Percentiles rank a stretch among this genome's conserved stretches.
phyloP scores from a whole-genome alignment of 2,329 filamentous ascomycete species.

The Fusarium scirpi region DNA sequence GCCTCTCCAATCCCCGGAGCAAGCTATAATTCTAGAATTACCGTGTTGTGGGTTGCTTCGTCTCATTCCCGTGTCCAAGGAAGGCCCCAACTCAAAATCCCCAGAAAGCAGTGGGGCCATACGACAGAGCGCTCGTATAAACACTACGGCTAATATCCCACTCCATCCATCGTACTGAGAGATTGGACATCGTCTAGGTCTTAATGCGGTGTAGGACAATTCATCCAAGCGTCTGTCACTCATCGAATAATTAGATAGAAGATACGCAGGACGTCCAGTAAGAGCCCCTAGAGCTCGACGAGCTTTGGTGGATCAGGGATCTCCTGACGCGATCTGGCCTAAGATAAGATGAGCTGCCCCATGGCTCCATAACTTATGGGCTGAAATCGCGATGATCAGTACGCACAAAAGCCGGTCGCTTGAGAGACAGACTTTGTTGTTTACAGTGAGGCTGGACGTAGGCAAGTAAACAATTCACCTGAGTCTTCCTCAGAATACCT shows the following conservation, averaged over 20 bases:
- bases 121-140: slow-evolving; percentile 12
- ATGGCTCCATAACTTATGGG: slow-evolving; percentile 29
- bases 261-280: not conserved
- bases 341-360: slow-evolving; percentile 29
- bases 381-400: slow-evolving; percentile 24
- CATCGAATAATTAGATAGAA: not conserved
- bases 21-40: not conserved
- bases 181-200: slow-evolving; percentile 6
- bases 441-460: slow-evolving; percentile 5
- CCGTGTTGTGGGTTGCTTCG: not conserved
- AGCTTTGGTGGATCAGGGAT: slow-evolving; percentile 5
- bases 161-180: slow-evolving; percentile 20
- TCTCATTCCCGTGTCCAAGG: not conserved
- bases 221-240: not conserved
- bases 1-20: not conserved
- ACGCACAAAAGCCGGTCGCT: slow-evolving; percentile 18
- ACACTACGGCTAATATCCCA: slow-evolving; percentile 7
- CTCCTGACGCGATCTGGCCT: slow-evolving; percentile 17
- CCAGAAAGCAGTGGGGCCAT: not conserved
- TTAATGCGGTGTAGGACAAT: not conserved
- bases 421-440: slow-evolving; percentile 9
- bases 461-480: slow-evolving; percentile 9
- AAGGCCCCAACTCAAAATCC: not conserved
- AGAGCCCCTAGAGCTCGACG: not conserved
- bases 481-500: not conserved